Evolutionary conservation across 2,329 filamentous ascomycete species (phyloP).

Genomic region (Ophiostoma novo-ulmi): DNA sequence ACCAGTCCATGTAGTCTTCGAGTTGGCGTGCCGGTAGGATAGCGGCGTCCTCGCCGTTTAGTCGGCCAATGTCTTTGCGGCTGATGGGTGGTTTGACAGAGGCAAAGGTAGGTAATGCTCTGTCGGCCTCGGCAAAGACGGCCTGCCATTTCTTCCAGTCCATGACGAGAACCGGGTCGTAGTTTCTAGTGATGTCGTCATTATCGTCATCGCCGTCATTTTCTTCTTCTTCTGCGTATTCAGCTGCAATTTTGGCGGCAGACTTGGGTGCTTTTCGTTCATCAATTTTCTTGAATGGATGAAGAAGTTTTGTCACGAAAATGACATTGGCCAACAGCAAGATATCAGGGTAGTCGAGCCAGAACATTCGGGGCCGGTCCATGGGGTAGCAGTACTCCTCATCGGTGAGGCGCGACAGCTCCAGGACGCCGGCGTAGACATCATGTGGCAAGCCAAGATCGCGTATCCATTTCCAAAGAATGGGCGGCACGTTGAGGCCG

Average conservation of each 20-base stretch:
- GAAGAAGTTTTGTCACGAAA: conserved; percentile 71
- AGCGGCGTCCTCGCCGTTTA: neutral
- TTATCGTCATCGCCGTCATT: conserved; percentile 35
- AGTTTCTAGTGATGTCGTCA: conserved; percentile 31
- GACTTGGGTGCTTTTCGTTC: conserved; percentile 22
- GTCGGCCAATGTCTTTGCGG: neutral
- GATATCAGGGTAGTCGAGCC: conserved; percentile 66
- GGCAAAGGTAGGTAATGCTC: neutral
- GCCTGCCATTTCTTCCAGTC: conserved; percentile 69
- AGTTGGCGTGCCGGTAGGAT: conserved; percentile 52
- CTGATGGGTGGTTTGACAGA: conserved; percentile 23
- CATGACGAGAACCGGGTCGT: conserved; percentile 56
- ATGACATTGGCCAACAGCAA: conserved; percentile 66
- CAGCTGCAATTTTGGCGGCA: conserved; percentile 33
- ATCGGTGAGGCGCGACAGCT: conserved; percentile 45
- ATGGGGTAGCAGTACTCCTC: conserved; percentile 56
- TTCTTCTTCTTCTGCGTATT: neutral
- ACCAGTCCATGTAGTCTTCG: conserved; percentile 77
- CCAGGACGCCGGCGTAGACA: conserved; percentile 54
- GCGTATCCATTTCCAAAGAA: conserved; percentile 65
- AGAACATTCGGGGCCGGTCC: conserved; percentile 40
- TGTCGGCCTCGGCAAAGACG: conserved; percentile 38
- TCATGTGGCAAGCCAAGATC: conserved; percentile 72
- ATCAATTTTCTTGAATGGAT: conserved; percentile 55
- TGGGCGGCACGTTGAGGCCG: conserved; percentile 61